phyloP scores from a whole-genome alignment of 179 eudicot species.

The Nepenthes alata region DNA sequence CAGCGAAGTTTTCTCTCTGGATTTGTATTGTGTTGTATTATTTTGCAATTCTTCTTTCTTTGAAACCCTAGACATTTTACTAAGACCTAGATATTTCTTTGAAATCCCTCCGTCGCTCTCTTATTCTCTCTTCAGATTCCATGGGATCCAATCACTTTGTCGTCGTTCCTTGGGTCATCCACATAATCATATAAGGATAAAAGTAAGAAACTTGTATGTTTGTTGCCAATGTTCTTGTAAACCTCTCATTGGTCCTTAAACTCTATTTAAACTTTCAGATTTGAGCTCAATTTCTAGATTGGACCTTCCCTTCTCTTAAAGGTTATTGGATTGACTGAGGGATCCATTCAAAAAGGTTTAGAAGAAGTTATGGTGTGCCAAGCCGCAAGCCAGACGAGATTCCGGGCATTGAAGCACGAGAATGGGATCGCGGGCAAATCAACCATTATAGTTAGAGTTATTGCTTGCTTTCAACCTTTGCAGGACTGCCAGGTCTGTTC shows the following conservation, averaged over 20 bases:
- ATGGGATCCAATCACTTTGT: conserved; percentile 45
- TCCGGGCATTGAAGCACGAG: conserved; percentile 74
- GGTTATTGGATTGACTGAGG: conserved; percentile 9
- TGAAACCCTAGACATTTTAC: neutral
- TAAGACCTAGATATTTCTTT: neutral
- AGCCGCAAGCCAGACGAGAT: conserved; percentile 78
- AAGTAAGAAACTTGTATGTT: neutral
- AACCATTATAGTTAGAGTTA: conserved; percentile 76
- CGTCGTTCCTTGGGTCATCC: conserved; percentile 30
- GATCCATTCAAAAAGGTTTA: conserved; percentile 11
- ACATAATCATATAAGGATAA: conserved; percentile 30
- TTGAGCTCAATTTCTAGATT: neutral
- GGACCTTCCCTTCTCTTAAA: neutral
- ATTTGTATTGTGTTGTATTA: conserved; percentile 60
- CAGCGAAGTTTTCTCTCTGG: conserved; percentile 48
- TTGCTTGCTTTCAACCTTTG: conserved; percentile 80
- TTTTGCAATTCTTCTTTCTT: conserved; percentile 31
- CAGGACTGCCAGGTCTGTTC: conserved; percentile 67
- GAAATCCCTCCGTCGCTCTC: too few species aligned
- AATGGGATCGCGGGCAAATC: conserved; percentile 73
- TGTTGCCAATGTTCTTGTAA: neutral
- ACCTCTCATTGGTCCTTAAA: neutral
- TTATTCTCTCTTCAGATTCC: conserved; percentile 6
- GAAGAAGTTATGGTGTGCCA: conserved; percentile 87
- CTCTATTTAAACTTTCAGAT: neutral